Evolutionary conservation across 805 yeast species (phyloP).

Genomic region (Peterozyma xylosa): DNA sequence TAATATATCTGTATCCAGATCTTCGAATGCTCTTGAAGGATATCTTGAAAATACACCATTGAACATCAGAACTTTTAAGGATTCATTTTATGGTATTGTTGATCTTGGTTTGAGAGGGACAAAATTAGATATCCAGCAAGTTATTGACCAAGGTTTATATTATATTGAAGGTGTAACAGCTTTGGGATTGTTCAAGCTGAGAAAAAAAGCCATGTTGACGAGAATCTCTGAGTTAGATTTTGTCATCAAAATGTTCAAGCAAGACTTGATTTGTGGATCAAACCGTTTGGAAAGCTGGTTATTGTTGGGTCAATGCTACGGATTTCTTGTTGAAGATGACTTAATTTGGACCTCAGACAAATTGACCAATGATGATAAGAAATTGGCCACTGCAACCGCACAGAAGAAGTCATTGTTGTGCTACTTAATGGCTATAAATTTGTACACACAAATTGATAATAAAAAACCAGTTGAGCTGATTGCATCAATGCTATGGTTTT

Average conservation of each 20-base stretch:
- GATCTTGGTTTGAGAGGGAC: constrained; percentile 22
- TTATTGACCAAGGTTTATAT: constrained; percentile 52
- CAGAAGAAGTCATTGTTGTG: constrained; percentile 70
- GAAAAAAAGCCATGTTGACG: constrained; percentile 75
- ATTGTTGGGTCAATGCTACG: constrained; percentile 71
- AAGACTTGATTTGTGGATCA: constrained; percentile 62
- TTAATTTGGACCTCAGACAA: constrained; percentile 90
- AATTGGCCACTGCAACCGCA: constrained; percentile 47
- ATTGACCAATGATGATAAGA: constrained; percentile 54
- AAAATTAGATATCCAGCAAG: constrained; percentile 22
- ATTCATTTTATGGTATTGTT: constrained; percentile 45
- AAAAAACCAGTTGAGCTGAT: constrained; percentile 23
- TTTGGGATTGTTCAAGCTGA: constrained; percentile 56
- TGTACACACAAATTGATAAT: constrained; percentile 18
- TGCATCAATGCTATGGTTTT: constrained; percentile 38
- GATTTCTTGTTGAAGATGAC: constrained; percentile 79
- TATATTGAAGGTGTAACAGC: constrained; percentile 62
- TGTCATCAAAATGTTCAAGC: constrained; percentile 56
- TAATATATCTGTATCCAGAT: constrained; percentile 35
- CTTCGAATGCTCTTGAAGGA: constrained; percentile 34
- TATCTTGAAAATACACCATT: constrained; percentile 39
- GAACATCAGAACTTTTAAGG: constrained; percentile 34
- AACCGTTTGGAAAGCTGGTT: constrained; percentile 81
- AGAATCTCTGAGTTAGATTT: constrained; percentile 75
- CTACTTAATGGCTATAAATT: constrained; percentile 63